Percentiles rank a stretch among this genome's conserved stretches.
These are phyloP conservation scores for Phoma sp. DNA, from an alignment of 2,329 filamentous ascomycete genomes.

Conservation along the genomic window DNA sequence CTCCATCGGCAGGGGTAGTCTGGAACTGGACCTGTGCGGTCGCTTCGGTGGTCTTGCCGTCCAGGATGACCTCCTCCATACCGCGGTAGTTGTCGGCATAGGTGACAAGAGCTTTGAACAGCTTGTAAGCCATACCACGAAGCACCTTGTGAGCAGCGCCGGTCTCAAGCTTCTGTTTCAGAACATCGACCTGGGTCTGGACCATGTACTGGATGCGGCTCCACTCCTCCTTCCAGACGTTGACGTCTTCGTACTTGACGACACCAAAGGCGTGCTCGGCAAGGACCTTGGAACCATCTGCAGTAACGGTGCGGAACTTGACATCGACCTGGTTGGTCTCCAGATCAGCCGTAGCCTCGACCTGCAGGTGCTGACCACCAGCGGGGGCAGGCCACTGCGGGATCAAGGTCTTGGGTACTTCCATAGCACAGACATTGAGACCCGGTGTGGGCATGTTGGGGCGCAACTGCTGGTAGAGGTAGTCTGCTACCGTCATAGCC, in stretches of 20 bases:
- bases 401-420: constrained; percentile 74
- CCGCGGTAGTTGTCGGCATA: constrained; percentile 64
- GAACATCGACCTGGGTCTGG: constrained; percentile 65
- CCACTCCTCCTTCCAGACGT: constrained; percentile 69
- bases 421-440: constrained; percentile 70
- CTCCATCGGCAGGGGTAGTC: constrained; percentile 59
- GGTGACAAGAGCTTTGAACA: constrained; percentile 65
- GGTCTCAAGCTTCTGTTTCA: constrained; percentile 68
- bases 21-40: constrained; percentile 62
- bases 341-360: constrained; percentile 66
- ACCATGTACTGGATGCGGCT: constrained; percentile 68
- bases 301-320: constrained; percentile 63
- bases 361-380: constrained; percentile 65
- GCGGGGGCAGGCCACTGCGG: constrained; percentile 57
- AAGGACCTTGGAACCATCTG: constrained; percentile 62
- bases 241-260: constrained; percentile 66
- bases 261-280: constrained; percentile 68
- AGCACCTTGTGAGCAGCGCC: constrained; percentile 76
- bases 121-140: constrained; percentile 79
- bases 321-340: constrained; percentile 62
- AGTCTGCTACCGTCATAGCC: constrained; percentile 69
- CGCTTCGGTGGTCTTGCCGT: constrained; percentile 62
- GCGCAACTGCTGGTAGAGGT: constrained; percentile 69
- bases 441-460: constrained; percentile 64
- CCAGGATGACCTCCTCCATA: constrained; percentile 65